Evolutionary conservation across 441 rosid species (phyloP).

Genomic region (Erodium moschatum): DNA sequence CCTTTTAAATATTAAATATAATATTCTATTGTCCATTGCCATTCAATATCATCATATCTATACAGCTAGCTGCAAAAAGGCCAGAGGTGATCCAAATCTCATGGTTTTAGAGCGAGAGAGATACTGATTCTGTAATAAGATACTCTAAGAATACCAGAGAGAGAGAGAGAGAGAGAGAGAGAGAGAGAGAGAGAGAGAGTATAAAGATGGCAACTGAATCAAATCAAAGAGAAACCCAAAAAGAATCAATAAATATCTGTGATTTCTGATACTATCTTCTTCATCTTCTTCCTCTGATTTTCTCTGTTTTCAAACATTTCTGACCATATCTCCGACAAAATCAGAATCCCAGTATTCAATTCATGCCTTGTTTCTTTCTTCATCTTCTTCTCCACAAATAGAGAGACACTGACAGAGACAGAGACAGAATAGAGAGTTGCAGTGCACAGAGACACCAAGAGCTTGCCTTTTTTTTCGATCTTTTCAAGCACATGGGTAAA

Average conservation of each 20-base stretch:
- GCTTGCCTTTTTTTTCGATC: too few relatives aligned
- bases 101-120: background rate
- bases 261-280: conserved; percentile 28
- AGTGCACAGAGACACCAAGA: too few relatives aligned
- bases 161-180: too few relatives aligned
- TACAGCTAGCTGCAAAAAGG: too few relatives aligned
- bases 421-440: too few relatives aligned
- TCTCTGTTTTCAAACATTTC: background rate
- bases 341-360: background rate
- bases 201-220: conserved; percentile 29
- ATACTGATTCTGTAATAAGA: conserved; percentile 8
- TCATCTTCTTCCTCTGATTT: background rate
- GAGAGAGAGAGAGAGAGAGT: too few relatives aligned
- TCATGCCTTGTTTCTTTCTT: background rate
- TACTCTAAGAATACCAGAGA: too few relatives aligned
- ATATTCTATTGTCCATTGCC: too few relatives aligned
- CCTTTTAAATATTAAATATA: too few relatives aligned
- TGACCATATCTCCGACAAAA: conserved; percentile 6
- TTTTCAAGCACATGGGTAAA: too few relatives aligned
- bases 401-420: background rate
- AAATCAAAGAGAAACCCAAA: conserved; percentile 29
- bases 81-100: conserved; percentile 5
- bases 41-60: too few relatives aligned
- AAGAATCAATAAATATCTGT: conserved; percentile 61
- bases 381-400: background rate